Percentiles rank a stretch among this genome's conserved stretches.
Conservation (phyloP, 2,329 filamentous ascomycete genomes). For the Talaromyces pinophilus region DNA sequence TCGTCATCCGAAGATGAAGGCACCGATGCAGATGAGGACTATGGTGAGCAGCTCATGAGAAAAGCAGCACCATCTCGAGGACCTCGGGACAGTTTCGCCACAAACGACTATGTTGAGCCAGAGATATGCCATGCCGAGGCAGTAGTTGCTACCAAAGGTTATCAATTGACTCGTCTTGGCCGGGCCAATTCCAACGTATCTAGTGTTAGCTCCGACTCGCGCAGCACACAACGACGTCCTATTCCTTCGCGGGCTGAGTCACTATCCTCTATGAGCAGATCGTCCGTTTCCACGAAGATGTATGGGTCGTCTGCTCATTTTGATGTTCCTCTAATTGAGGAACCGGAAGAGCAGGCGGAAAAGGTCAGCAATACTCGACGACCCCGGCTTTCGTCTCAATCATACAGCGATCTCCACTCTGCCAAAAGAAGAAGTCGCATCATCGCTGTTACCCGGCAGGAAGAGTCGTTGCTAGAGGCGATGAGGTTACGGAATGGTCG, state of each 20-base stretch:
- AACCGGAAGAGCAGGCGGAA: conserved; percentile 30
- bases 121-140: conserved; percentile 47
- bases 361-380: not conserved
- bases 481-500: conserved; percentile 52
- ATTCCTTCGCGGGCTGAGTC: conserved; percentile 30
- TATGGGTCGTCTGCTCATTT: conserved; percentile 35
- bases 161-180: conserved; percentile 34
- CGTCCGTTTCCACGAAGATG: conserved; percentile 30
- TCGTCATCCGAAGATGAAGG: conserved; percentile 48
- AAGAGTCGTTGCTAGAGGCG: conserved; percentile 54
- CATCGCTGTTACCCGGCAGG: conserved; percentile 57
- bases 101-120: conserved; percentile 44
- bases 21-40: conserved; percentile 4
- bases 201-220: conserved; percentile 29
- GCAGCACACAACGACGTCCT: conserved; percentile 17
- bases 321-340: conserved; percentile 38
- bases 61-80: conserved; percentile 22
- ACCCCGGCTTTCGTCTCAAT: not conserved
- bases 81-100: conserved; percentile 43
- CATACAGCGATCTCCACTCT: conserved; percentile 11
- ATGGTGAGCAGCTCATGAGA: conserved; percentile 22
- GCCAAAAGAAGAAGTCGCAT: conserved; percentile 47
- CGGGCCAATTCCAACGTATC: conserved; percentile 28
- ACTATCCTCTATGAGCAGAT: conserved; percentile 33
- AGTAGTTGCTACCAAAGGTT: conserved; percentile 36